A percentile compares a stretch with the other conserved stretches of the same genome.
Evolutionary conservation across 164 flowering plant genomes (phyloP).

Genomic region (Magnolia kwangsiensis): DNA sequence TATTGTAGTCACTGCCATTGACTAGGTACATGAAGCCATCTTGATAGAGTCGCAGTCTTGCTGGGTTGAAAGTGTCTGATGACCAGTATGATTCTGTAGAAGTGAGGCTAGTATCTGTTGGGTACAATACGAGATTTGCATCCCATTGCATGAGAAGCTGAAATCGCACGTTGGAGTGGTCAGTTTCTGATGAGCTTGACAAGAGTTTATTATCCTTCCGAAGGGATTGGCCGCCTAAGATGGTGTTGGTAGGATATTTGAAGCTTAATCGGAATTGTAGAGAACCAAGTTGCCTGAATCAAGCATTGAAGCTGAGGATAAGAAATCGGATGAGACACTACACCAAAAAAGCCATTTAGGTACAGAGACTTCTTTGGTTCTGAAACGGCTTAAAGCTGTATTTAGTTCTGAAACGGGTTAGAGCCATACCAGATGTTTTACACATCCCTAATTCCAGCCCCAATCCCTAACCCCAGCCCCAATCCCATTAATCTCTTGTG

Average conservation of each 20-base stretch:
- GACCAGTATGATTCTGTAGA: background rate
- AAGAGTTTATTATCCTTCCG: background rate
- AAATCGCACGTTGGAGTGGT: background rate
- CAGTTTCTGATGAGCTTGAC: background rate
- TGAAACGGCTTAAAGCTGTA: too few species aligned
- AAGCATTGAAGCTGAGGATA: conserved; percentile 32
- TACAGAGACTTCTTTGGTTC: too few species aligned
- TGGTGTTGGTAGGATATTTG: conserved; percentile 2
- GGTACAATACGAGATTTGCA: background rate
- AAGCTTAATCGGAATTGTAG: background rate
- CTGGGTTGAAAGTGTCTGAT: background rate
- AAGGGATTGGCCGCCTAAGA: conserved; percentile 2
- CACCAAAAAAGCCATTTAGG: too few species aligned
- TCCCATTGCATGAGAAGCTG: background rate
- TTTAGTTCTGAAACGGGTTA: too few species aligned
- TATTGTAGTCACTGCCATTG: background rate
- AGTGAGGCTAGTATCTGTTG: background rate
- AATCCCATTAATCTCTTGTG: too few species aligned
- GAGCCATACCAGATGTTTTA: too few species aligned
- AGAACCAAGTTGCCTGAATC: conserved; percentile 43
- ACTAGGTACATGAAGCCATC: background rate
- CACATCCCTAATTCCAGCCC: too few species aligned
- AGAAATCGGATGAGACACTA: background rate
- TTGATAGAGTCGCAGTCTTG: background rate
- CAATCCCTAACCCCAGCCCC: too few species aligned